These are phyloP conservation scores for Saccharomyces jurei DNA, from an alignment of 805 yeast genomes.

Conservation along the genomic window DNA sequence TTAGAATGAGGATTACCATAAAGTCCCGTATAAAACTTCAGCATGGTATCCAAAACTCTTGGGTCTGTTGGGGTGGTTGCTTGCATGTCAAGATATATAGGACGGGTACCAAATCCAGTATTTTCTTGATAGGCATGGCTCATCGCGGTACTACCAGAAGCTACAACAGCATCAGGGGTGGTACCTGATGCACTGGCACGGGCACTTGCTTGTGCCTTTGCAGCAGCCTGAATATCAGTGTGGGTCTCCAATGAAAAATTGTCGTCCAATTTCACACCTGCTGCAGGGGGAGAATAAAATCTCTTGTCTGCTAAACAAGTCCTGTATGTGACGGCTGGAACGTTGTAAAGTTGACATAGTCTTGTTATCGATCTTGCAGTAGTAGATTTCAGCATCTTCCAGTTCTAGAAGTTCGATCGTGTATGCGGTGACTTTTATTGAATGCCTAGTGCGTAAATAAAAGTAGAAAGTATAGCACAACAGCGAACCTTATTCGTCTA, in stretches of 20 bases:
- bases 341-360: conserved; percentile 1
- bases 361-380: background rate
- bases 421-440: background rate
- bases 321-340: background rate
- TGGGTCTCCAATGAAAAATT: conserved; percentile 26
- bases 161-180: conserved; percentile 11
- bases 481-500: background rate
- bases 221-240: conserved; percentile 28
- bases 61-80: conserved; percentile 99
- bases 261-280: conserved; percentile 21
- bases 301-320: background rate
- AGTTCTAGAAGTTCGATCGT: background rate
- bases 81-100: conserved; percentile 94
- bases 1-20: conserved; percentile 98
- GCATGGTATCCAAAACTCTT: conserved; percentile 83
- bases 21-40: conserved; percentile 78
- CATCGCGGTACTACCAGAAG: conserved; percentile 27
- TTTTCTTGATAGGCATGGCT: conserved; percentile 35
- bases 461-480: background rate
- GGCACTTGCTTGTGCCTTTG: conserved; percentile 24
- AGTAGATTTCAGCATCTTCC: conserved; percentile 6
- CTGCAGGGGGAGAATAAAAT: conserved; percentile 16
- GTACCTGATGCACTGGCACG: conserved; percentile 15
- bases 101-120: conserved; percentile 59
- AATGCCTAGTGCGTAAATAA: background rate